Base-by-base conservation (phyloP, 139 green algal species). In the Chlorella ohadii region DNA sequence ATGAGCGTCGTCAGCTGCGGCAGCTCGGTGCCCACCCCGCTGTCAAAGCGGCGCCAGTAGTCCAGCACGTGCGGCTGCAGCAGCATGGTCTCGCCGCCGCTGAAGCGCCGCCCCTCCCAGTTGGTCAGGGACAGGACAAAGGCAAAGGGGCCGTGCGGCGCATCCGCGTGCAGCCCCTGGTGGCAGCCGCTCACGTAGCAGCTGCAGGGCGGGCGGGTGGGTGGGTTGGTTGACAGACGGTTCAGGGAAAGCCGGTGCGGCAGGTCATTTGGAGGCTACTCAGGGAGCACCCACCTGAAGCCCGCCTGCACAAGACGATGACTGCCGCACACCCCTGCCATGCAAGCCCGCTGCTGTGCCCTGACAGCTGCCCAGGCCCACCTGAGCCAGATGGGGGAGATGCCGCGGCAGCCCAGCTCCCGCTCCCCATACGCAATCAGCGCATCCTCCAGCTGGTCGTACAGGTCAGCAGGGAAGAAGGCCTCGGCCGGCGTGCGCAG, bases 101-200 rank as follows among this genome's bases (percentile, higher is more conserved):
- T 86, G 82, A 96, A 96, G 34, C 71, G 41, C 9, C 91, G 78
- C 27, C 76, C 57, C 7, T 94, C 91, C 88, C 91, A 95, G 20
- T 90, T 74, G 36, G 94, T 97, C 2, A 98, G 88, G 13, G 87
- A 94, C 0, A 96, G 89, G 66, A 98, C 94, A 85, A 96, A 98
- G 11, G 94, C 94, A 83, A 92, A 97, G 23, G 94, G 94, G 6
- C 64, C 64, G n/a, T 84, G 78, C 9, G 65, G 78, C 1, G 65
- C 65, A 28, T 74, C 78, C 15, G 17, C 64, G 39, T 82, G 55
- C 72, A 78, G 83, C 85, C 81, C 82, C 80, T 89, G 88, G 55
- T 72, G 66, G 81, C 72, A 87, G n/a, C 88, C 88, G 74, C 95
- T 86, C 17, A 95, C 85, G 80, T 97, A 97, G 84, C 91, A 96